Base-by-base conservation (phyloP, 352 stramenopile genomes). In the Phytophthora citrophthora region DNA sequence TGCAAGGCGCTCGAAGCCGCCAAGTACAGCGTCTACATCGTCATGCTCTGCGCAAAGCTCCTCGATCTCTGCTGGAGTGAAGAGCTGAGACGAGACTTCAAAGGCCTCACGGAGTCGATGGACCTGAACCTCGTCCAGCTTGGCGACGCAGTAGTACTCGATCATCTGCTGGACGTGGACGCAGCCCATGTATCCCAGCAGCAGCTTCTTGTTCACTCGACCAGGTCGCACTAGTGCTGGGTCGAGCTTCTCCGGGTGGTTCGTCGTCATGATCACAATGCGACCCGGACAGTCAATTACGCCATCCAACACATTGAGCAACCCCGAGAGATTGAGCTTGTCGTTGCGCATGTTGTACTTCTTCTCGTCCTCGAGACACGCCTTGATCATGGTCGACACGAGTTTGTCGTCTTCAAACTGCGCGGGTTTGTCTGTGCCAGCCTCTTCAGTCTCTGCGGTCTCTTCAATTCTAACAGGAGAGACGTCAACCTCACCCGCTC, bases 241-340 rank as follows among this genome's bases (percentile, higher is more conserved):
- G 67, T 98, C 93, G n/a, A 98, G 80, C 54, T 90, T 93, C 68
- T 98, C 93, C 8, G 89, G 93, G 61, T 97, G 88, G 72, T 98
- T 98, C 15, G 89, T 96, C 6, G 93, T 97, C 84, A 97, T 96
- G 70, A 98, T 93, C 1, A 98, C 76, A 54, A 98, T 97, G 39
- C 91, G 82, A 1, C 86, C 90, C n/a, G 88, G 86, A 16, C 76
- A 91, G 60, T 98, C 90, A 20, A 97, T 91, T 4, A 98, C 85
- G 5, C 92, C 94, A 63, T 98, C 93, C 4, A 98, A 68, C 1
- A 96, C 90, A 40, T 98, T 97, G 0, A 97, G 62, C 20, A 98
- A 64, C 0, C 90, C 90, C 11, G 82, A 76, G 9, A 97, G 69
- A 47, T 87, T 95, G 16, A 97, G 72, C 75, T 93, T 83, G 26